Percentiles rank a stretch among this genome's conserved stretches.
Evolutionary conservation across 1,139 yeast genomes (phyloP).

Genomic region (Wickerhamomyces sp.): DNA sequence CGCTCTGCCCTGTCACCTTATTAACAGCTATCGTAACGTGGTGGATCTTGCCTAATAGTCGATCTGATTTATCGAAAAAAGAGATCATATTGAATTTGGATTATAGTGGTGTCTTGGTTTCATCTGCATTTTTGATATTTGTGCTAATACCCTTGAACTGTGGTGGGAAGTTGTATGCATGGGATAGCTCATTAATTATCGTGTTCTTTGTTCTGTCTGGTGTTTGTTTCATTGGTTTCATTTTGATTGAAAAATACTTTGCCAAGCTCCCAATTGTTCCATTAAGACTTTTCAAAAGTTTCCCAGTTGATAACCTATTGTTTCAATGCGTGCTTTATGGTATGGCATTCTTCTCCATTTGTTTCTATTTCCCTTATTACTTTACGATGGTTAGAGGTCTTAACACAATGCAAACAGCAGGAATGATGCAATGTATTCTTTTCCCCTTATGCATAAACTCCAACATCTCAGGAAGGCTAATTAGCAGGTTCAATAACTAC

Average conservation of each 20-base stretch:
- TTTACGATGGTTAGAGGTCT: conserved; percentile 45
- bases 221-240: conserved; percentile 34
- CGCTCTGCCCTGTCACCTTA: conserved; percentile 41
- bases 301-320: conserved; percentile 37
- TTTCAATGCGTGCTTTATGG: conserved; percentile 47
- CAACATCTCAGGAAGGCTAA: conserved; percentile 39
- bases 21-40: conserved; percentile 22
- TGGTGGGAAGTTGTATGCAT: conserved; percentile 46
- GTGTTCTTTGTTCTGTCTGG: conserved; percentile 44
- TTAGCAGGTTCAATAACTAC: conserved; percentile 40
- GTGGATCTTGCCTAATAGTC: conserved; percentile 16
- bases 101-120: conserved; percentile 43
- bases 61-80: conserved; percentile 10
- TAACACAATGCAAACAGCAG: conserved; percentile 35
- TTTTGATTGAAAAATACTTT: conserved; percentile 45
- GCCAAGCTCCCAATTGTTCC: conserved; percentile 55
- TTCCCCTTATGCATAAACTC: conserved; percentile 38
- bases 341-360: conserved; percentile 34
- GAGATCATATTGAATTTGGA: conserved; percentile 42
- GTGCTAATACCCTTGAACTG: conserved; percentile 48
- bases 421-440: conserved; percentile 40
- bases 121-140: conserved; percentile 40
- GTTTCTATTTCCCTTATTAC: conserved; percentile 37
- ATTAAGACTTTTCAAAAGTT: conserved; percentile 36
- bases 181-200: conserved; percentile 49